phyloP scores from a whole-genome alignment of 1,284 basidiomycete species.

The Athelia psychrophila region DNA sequence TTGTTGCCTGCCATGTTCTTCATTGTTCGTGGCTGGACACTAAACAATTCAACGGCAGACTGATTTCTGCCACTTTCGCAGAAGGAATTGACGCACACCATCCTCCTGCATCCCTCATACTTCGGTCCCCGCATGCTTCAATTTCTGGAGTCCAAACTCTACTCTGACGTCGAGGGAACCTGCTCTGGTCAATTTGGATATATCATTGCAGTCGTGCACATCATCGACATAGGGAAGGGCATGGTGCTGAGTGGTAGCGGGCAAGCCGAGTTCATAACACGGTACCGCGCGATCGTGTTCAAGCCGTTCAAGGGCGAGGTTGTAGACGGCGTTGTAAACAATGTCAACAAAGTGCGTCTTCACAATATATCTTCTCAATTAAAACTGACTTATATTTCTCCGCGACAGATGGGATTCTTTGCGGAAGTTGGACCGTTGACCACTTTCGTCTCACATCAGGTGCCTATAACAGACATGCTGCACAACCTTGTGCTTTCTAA shows the following conservation, averaged over 20 bases:
- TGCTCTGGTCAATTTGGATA: conserved; percentile 96
- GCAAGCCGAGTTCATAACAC: conserved; percentile 90
- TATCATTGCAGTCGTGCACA: conserved; percentile 94
- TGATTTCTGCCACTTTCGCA: conserved; percentile 27
- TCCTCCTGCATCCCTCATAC: conserved; percentile 95
- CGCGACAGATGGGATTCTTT: conserved; percentile 91
- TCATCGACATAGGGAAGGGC: conserved; percentile 87
- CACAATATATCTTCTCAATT: not conserved
- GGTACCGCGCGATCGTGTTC: conserved; percentile 93
- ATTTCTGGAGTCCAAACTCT: conserved; percentile 91
- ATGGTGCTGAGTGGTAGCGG: conserved; percentile 92
- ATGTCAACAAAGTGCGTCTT: conserved; percentile 86
- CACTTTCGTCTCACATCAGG: conserved; percentile 94
- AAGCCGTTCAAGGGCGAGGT: conserved; percentile 99
- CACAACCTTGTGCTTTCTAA: conserved; percentile 12
- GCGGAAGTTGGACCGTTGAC: conserved; percentile 92
- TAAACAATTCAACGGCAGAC: conserved; percentile 1
- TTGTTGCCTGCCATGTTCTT: conserved; percentile 62
- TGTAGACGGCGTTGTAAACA: conserved; percentile 94
- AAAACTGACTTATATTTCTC: not conserved
- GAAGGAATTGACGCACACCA: conserved; percentile 95
- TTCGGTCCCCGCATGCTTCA: conserved; percentile 95
- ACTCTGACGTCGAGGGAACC: conserved; percentile 96
- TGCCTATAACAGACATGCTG: conserved; percentile 35
- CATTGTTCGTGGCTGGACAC: conserved; percentile 64